These are phyloP conservation scores for Fusarium austroafricanum DNA, from an alignment of 2,329 filamentous ascomycete species.

Conservation along the genomic window DNA sequence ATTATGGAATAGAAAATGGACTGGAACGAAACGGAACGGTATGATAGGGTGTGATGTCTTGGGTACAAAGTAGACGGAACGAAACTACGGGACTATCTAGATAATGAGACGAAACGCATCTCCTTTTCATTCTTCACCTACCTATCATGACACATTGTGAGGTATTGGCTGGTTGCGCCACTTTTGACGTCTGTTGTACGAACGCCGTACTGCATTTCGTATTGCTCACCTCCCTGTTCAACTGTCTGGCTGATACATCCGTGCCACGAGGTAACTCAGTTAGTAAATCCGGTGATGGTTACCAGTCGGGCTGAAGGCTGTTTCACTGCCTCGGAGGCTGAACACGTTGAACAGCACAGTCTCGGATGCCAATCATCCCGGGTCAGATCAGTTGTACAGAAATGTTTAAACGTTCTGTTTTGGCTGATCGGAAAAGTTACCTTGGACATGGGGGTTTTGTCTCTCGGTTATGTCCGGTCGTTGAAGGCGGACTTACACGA, in stretches of 20 bases:
- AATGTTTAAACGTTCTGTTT: slow-evolving; percentile 10
- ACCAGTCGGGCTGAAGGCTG: neutral
- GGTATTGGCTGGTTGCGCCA: slow-evolving; percentile 14
- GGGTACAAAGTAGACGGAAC: slow-evolving; percentile 23
- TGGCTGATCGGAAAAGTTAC: slow-evolving; percentile 28
- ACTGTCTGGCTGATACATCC: slow-evolving; percentile 7
- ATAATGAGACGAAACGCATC: slow-evolving; percentile 35
- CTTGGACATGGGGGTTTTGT: slow-evolving; percentile 12
- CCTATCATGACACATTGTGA: neutral
- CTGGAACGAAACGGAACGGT: neutral
- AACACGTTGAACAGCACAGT: slow-evolving; percentile 1
- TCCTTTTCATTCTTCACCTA: slow-evolving; percentile 17
- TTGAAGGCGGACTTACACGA: slow-evolving; percentile 30
- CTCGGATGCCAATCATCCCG: slow-evolving; percentile 9
- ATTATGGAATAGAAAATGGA: slow-evolving; percentile 24
- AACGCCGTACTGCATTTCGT: slow-evolving; percentile 35
- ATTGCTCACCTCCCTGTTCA: slow-evolving; percentile 24
- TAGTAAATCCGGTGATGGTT: slow-evolving; percentile 3
- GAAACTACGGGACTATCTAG: slow-evolving; percentile 20
- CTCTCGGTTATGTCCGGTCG: slow-evolving; percentile 36
- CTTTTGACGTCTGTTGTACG: slow-evolving; percentile 43
- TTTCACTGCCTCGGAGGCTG: slow-evolving; percentile 10
- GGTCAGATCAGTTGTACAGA: slow-evolving; percentile 12
- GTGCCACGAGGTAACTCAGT: slow-evolving; percentile 12
- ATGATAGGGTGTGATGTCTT: slow-evolving; percentile 9